Evolutionary conservation across 106 monocot genomes (phyloP), one percentile per base, ranked within the genome.

Genomic region (Gastrodia elata): DNA sequence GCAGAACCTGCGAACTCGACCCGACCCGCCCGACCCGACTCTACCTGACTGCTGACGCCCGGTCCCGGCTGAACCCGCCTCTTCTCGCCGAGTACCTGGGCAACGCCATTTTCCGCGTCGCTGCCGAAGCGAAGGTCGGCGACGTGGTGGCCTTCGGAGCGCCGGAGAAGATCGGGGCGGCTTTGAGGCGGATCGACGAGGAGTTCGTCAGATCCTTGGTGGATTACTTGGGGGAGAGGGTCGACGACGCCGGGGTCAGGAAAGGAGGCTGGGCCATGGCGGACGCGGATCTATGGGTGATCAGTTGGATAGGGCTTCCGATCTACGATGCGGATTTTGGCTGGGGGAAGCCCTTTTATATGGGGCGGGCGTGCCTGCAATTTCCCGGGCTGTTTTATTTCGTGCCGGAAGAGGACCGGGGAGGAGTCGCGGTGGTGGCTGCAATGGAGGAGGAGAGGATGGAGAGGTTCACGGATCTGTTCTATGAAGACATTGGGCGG

Each of bases 311-410:
- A 55, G 70, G 82, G n/a, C 73, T 86, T 18, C 82, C 82, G 42
- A 77, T 86, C 6, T 74, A 82, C 40, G 82, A 82, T n/a, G 82
- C 85, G 2, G 85, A 85, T 68, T 85, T 85, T 44, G 85, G 85
- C 64, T 85, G 85, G 85, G 85, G 85, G 33, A 73, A 61, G 39
- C 85, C 85, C 6, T 40, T 76, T 42, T 79, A 73, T 65, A 79
- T 86, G 85, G 82, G 85, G 15, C 71, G 76, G 18, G 85, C 79
- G 0, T 44, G 74, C 11, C 4, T 79, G 25, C 82, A 71, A 39
- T 82, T 71, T 46, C 16, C 42, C 1, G 85, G 85, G 38, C 67
- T 79, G 32, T 64, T 79, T 13, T 82, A 79, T 56, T 11, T 76
- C 6, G 44, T 86, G 57, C 67, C 74, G 52, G 44, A 15, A 8